A percentile compares a stretch with the other conserved stretches of the same genome.
phyloP scores from a whole-genome alignment of 164 flowering plant species.

The Santalum album region DNA sequence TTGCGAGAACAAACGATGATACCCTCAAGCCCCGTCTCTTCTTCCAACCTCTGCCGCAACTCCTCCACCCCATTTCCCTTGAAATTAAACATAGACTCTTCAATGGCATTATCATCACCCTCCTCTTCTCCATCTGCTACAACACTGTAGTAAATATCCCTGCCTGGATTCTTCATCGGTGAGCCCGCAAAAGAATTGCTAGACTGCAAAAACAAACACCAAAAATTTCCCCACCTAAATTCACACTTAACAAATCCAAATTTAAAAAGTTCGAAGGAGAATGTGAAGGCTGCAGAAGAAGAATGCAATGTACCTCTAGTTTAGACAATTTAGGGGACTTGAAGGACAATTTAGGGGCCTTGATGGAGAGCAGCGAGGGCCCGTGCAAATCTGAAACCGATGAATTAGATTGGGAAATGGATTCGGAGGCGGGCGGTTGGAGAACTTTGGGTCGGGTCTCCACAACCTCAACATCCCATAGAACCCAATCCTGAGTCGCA shows the following conservation, averaged over 20 bases:
- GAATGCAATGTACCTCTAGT: conserved; percentile 10
- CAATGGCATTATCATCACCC: conserved; percentile 23
- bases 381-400: conserved; percentile 3
- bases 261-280: too few species aligned
- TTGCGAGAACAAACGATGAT: conserved; percentile 44
- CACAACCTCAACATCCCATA: conserved; percentile 44
- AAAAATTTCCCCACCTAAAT: background rate
- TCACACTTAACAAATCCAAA: background rate
- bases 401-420: conserved; percentile 2
- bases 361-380: background rate
- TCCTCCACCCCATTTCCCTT: conserved; percentile 50
- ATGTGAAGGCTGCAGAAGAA: too few species aligned
- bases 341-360: conserved; percentile 7
- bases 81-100: conserved; percentile 26
- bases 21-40: conserved; percentile 48
- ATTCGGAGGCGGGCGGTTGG: background rate
- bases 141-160: conserved; percentile 34
- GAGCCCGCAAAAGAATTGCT: conserved; percentile 19
- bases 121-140: conserved; percentile 28
- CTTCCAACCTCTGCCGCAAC: conserved; percentile 41
- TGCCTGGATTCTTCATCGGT: conserved; percentile 29
- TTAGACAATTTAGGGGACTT: background rate
- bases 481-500: conserved; percentile 35
- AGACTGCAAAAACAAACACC: conserved; percentile 19
- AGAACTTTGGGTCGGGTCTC: conserved; percentile 7